These are phyloP conservation scores for Alternaria sp. DNA, from an alignment of 2,329 filamentous ascomycete species.

Conservation along the genomic window DNA sequence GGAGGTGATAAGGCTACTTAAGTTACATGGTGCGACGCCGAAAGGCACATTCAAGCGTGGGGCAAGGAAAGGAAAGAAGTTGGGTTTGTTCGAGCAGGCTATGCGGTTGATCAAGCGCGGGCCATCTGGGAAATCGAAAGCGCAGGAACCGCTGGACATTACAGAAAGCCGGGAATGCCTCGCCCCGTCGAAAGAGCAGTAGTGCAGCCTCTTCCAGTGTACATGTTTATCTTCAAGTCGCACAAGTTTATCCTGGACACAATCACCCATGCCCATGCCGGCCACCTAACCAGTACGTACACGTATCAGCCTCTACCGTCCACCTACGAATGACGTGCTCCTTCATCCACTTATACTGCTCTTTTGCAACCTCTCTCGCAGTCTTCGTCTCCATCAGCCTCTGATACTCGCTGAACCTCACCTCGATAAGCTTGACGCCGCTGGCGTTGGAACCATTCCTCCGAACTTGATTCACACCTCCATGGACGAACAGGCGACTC, in stretches of 20 bases:
- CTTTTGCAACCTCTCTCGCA: background rate
- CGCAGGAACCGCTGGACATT: background rate
- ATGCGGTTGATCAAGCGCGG: background rate
- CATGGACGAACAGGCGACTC: background rate
- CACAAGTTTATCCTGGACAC: background rate
- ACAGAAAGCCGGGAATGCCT: background rate
- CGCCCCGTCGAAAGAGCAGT: background rate
- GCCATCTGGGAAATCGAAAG: background rate
- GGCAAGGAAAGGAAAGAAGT: background rate
- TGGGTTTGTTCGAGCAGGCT: background rate
- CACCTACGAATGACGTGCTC: background rate
- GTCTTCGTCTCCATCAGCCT: background rate
- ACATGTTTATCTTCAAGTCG: background rate
- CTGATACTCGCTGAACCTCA: background rate
- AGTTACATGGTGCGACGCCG: background rate
- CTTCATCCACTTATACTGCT: background rate
- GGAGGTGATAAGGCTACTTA: background rate
- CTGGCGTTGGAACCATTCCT: too few relatives aligned
- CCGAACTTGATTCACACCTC: background rate
- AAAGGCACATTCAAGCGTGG: background rate
- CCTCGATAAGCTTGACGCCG: background rate
- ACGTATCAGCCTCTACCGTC: background rate
- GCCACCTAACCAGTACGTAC: background rate
- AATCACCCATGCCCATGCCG: background rate
- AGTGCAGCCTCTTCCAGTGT: background rate